These are phyloP conservation scores for Auricularia auricula-judae DNA, from an alignment of 768 basidiomycete species.

Conservation along the genomic window DNA sequence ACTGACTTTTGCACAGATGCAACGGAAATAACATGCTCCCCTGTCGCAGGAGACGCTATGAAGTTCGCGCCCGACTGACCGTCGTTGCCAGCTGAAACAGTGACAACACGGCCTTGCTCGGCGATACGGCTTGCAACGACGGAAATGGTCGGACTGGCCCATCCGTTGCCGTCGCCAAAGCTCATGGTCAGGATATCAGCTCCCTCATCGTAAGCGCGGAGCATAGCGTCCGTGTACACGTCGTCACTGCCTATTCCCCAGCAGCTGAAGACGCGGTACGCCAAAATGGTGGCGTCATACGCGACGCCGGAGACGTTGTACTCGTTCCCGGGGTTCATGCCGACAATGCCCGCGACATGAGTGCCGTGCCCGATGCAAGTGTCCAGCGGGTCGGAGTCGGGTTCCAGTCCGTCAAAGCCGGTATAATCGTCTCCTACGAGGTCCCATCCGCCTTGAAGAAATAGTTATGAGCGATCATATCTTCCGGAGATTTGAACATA, in stretches of 20 bases:
- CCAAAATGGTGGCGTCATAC: conserved; percentile 41
- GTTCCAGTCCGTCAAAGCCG: conserved; percentile 30
- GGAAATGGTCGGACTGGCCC: conserved; percentile 43
- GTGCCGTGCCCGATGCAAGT: conserved; percentile 30
- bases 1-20: conserved; percentile 5
- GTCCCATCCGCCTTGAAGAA: conserved; percentile 20
- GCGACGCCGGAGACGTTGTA: conserved; percentile 66
- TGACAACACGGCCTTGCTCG: conserved; percentile 45
- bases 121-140: conserved; percentile 53
- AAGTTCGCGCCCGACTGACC: conserved; percentile 5
- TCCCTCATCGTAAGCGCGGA: conserved; percentile 39
- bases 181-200: conserved; percentile 56
- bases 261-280: conserved; percentile 56
- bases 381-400: conserved; percentile 20
- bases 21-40: conserved; percentile 3
- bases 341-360: conserved; percentile 27
- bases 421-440: conserved; percentile 45
- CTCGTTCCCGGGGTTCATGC: conserved; percentile 46
- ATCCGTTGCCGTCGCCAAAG: conserved; percentile 51
- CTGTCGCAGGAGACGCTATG: neutral
- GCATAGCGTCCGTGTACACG: conserved; percentile 38
- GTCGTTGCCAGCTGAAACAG: conserved; percentile 45
- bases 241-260: conserved; percentile 37
- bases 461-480: neutral
- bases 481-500: neutral